Evolutionary conservation across 495 filamentous ascomycete genomes (phyloP).

Genomic region (Podospora pseudopauciseta): DNA sequence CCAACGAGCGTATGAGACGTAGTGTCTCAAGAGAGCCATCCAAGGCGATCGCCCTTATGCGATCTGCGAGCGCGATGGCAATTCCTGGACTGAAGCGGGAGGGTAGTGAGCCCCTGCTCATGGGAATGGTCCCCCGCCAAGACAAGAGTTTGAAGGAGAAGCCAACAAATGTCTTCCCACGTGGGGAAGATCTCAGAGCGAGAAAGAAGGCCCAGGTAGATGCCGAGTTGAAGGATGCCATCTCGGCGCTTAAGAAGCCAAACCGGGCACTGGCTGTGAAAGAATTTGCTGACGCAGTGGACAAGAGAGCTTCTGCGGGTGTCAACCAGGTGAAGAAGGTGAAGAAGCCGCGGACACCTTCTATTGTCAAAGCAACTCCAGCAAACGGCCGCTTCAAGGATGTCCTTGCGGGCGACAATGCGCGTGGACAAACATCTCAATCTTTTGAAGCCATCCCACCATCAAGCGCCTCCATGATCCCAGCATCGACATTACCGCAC

Average conservation of each 20-base stretch:
- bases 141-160: slow-evolving; percentile 41
- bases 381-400: slow-evolving; percentile 54
- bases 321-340: slow-evolving; percentile 45
- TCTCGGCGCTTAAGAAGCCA: slow-evolving; percentile 77
- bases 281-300: slow-evolving; percentile 66
- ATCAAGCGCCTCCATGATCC: slow-evolving; percentile 31
- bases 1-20: slow-evolving; percentile 58
- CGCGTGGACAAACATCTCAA: slow-evolving; percentile 1
- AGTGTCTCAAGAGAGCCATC: slow-evolving; percentile 51
- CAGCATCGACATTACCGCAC: slow-evolving; percentile 38
- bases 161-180: slow-evolving; percentile 10
- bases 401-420: slow-evolving; percentile 30
- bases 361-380: slow-evolving; percentile 75
- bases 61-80: slow-evolving; percentile 63
- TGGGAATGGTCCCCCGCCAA: slow-evolving; percentile 49
- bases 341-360: slow-evolving; percentile 64
- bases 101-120: slow-evolving; percentile 55
- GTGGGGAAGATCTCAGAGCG: slow-evolving; percentile 54
- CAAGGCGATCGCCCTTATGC: slow-evolving; percentile 56
- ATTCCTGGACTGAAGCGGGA: slow-evolving; percentile 62
- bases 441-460: slow-evolving; percentile 24
- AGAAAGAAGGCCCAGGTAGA: slow-evolving; percentile 73
- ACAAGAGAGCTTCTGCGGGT: slow-evolving; percentile 50
- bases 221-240: slow-evolving; percentile 78
- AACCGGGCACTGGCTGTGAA: slow-evolving; percentile 75